Percentiles rank a stretch among this genome's conserved stretches.
These are phyloP conservation scores for Kuraishia cidri DNA, from an alignment of 805 yeast species.

Conservation along the genomic window DNA sequence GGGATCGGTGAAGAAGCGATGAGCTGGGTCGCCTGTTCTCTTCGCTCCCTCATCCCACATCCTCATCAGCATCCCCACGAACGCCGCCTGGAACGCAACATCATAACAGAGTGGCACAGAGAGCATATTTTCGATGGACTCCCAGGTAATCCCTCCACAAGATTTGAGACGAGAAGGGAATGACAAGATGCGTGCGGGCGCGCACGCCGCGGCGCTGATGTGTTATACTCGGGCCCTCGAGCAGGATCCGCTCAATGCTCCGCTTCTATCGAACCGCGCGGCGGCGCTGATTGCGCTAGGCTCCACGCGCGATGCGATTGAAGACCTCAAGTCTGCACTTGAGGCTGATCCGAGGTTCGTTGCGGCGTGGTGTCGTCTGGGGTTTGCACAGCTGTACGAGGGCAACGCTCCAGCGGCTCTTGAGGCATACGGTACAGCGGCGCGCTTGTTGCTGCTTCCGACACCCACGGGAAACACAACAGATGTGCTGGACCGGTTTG, in stretches of 20 bases:
- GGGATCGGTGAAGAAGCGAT: no score
- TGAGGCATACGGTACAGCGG: conserved; percentile 24
- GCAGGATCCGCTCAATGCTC: conserved; percentile 20
- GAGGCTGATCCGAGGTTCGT: conserved; percentile 22
- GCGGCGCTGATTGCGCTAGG: conserved; percentile 27
- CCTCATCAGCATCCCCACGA: no score
- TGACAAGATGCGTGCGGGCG: conserved; percentile 13
- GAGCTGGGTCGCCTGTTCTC: no score
- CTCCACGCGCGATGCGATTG: conserved; percentile 22
- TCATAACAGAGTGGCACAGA: no score
- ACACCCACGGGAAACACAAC: no score
- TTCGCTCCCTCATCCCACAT: no score
- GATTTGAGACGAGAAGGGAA: conserved; percentile 18
- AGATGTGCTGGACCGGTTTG: no score
- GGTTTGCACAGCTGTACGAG: conserved; percentile 21
- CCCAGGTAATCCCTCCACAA: no score
- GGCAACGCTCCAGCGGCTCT: conserved; percentile 27
- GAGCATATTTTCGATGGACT: no score
- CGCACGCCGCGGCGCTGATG: conserved; percentile 23
- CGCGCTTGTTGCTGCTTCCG: no score
- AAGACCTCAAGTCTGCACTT: conserved; percentile 22
- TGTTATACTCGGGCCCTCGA: conserved; percentile 26
- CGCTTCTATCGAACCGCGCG: conserved; percentile 28
- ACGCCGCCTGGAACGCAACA: no score
- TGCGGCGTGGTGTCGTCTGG: conserved; percentile 29